Base-by-base conservation (phyloP, 2,329 filamentous ascomycete species). In the Penicillium sp. region DNA sequence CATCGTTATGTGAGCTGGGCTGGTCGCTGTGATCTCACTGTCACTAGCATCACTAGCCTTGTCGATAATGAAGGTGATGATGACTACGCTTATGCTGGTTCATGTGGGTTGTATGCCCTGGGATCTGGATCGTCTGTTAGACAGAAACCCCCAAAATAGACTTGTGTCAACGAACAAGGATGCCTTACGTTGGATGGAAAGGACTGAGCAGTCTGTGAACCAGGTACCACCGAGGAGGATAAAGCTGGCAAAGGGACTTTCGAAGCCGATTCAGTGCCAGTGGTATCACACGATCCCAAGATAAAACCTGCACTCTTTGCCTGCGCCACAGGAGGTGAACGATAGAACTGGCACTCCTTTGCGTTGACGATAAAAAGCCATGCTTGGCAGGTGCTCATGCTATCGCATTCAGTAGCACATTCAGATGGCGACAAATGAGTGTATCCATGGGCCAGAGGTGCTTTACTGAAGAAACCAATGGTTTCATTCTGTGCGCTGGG, bases 241-340 rank as follows among this genome's bases (percentile, higher is more conserved):
- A 14, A 49, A 35, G 11, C 5, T n/a, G 8, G 25, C 17, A 25
- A 49, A 11, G 47, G 38, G 20, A 51, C 22, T 57, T 25, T 43
- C 22, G 54, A 57, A n/a, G 38, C 12, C 25, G 10, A 57, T 43
- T 17, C n/a, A 22, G 14, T 31, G 47, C 45, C 28, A 20, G 48
- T 28, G 35, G 38, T 57, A 57, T 57, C 54, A 42, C 54, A 57
- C 17, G 37, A 57, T 57, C 54, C 54, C 54, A 57, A 14, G 17
- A 57, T 57, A 47, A 57, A 57, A 41, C 54, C 54, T 25, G 47
- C 28, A 35, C 54, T 57, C 45, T 43, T 57, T 51, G 54, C 54
- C 45, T 57, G 45, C n/a, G 54, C 37, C 45, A 57, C 31, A 31
- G 31, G 41, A 42, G 54, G 54, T 37, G 54, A 41, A 42, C 45